These are phyloP conservation scores for Penicillium sp. DNA, from an alignment of 2,329 filamentous ascomycete genomes.

Conservation along the genomic window DNA sequence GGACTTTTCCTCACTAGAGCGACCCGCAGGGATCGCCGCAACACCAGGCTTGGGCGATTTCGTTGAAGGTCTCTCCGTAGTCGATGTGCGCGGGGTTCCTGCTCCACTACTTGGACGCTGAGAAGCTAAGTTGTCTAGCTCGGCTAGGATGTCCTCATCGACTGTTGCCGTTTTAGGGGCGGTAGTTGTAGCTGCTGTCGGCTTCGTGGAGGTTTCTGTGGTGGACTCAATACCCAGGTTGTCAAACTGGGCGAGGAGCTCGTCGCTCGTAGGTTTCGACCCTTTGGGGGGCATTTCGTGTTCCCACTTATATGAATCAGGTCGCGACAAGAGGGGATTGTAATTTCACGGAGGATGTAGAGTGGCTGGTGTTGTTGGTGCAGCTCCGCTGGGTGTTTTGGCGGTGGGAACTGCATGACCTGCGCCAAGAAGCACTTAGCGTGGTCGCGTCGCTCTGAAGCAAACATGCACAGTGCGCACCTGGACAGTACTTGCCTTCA, in stretches of 20 bases:
- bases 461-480: background rate
- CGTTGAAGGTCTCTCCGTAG: slow-evolving; percentile 57
- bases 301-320: slow-evolving; percentile 9
- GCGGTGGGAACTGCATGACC: slow-evolving; percentile 32
- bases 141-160: slow-evolving; percentile 80
- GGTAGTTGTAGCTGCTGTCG: slow-evolving; percentile 23
- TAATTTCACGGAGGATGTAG: slow-evolving; percentile 21
- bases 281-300: slow-evolving; percentile 42
- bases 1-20: slow-evolving; percentile 69
- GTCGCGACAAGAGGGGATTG: slow-evolving; percentile 18
- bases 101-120: slow-evolving; percentile 74
- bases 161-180: slow-evolving; percentile 32
- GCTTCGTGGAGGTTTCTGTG: slow-evolving; percentile 37
- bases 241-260: slow-evolving; percentile 57
- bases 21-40: slow-evolving; percentile 53
- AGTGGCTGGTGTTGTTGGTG: slow-evolving; percentile 8
- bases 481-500: background rate
- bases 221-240: slow-evolving; percentile 48
- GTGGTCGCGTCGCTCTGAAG: background rate
- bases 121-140: slow-evolving; percentile 79
- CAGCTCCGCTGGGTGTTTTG: slow-evolving; percentile 22
- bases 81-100: slow-evolving; percentile 74
- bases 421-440: slow-evolving; percentile 32
- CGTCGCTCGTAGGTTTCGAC: slow-evolving; percentile 51
- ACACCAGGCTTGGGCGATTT: slow-evolving; percentile 52